Percentiles rank a stretch among this genome's conserved stretches.
Evolutionary conservation across 345 rosid species (phyloP).

Genomic region (Firmiana major): DNA sequence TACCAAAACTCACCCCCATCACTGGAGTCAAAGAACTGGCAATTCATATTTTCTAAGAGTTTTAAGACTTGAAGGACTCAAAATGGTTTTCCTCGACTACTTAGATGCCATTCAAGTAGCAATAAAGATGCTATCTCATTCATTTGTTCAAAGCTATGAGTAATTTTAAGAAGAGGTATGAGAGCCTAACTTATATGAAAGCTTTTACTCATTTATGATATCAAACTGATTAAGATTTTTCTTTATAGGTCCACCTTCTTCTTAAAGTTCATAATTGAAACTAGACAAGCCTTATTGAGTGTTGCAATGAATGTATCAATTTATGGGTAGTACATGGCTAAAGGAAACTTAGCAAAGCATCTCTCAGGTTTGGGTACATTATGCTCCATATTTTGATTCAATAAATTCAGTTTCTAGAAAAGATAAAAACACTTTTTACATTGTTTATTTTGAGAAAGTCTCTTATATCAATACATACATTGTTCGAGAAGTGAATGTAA

Average conservation of each 20-base stretch:
- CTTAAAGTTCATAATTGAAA: conserved; percentile 46
- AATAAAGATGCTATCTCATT: conserved; percentile 46
- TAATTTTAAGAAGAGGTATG: conserved; percentile 53
- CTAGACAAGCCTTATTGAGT: conserved; percentile 41
- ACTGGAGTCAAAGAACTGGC: conserved; percentile 22
- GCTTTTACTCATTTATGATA: too few species aligned
- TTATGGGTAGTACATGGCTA: conserved; percentile 43
- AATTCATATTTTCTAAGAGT: conserved; percentile 31
- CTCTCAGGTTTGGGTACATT: too few species aligned
- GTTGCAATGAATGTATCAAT: conserved; percentile 41
- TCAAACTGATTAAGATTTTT: too few species aligned
- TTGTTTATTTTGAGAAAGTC: too few species aligned
- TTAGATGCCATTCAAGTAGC: conserved; percentile 48
- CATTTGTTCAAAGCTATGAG: conserved; percentile 41
- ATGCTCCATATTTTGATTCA: too few species aligned
- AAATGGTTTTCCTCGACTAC: conserved; percentile 42
- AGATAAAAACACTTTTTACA: too few species aligned
- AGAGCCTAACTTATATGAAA: too few species aligned
- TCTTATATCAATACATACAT: too few species aligned
- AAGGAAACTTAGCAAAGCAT: conserved; percentile 35
- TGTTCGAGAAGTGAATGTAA: too few species aligned
- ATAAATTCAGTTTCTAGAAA: too few species aligned
- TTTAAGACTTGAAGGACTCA: conserved; percentile 48
- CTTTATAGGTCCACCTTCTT: conserved; percentile 38
- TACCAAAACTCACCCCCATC: too few species aligned